Evolutionary conservation across 1,139 yeast species (phyloP).

Genomic region (Suhomyces yuchorum): DNA sequence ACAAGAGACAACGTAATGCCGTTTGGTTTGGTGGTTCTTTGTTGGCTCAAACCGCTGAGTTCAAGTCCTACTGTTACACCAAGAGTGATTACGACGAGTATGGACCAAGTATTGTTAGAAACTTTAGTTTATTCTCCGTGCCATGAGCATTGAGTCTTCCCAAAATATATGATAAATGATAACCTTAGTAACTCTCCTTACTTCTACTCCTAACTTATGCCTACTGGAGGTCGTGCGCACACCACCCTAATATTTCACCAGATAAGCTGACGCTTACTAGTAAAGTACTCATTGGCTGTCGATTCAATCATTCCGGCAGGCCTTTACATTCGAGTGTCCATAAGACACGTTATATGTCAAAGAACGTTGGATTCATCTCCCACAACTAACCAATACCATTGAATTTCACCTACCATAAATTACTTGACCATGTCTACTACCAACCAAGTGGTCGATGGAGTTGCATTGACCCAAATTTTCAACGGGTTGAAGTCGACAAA

Average conservation of each 20-base stretch:
- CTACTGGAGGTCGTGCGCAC: conserved; percentile 7
- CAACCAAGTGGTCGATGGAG: conserved; percentile 48
- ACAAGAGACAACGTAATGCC: conserved; percentile 96
- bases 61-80: conserved; percentile 94
- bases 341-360: neutral
- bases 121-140: conserved; percentile 89
- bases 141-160: conserved; percentile 47
- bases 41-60: conserved; percentile 95
- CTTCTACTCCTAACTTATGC: neutral
- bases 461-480: conserved; percentile 57
- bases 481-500: conserved; percentile 51
- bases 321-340: neutral
- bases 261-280: conserved; percentile 7
- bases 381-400: neutral
- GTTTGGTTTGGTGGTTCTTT: conserved; percentile 99
- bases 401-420: neutral
- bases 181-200: neutral
- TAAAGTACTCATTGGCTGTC: neutral
- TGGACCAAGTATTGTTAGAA: conserved; percentile 97
- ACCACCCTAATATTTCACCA: conserved; percentile 7
- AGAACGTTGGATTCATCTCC: neutral
- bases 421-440: conserved; percentile 29
- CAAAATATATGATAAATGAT: neutral
- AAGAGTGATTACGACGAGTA: conserved; percentile 96
- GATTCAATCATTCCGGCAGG: neutral